Percentiles rank a stretch among this genome's conserved stretches.
These are phyloP conservation scores for Grosmannia huntii DNA, from an alignment of 2,329 filamentous ascomycete species.

Conservation along the genomic window DNA sequence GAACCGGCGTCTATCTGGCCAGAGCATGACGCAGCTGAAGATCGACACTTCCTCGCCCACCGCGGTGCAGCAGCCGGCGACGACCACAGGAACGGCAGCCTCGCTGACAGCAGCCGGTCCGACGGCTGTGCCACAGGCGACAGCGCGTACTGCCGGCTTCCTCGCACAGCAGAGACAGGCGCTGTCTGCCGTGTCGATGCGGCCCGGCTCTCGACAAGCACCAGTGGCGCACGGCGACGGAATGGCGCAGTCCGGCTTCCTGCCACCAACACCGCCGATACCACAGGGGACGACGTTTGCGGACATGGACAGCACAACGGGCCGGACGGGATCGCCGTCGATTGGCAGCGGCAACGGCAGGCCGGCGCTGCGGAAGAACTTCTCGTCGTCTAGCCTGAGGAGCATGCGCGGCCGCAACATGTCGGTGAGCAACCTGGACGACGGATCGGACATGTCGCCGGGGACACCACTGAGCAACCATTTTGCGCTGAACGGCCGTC, in stretches of 20 bases:
- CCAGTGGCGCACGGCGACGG: slow-evolving; percentile 3
- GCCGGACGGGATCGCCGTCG: slow-evolving; percentile 41
- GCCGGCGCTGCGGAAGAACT: slow-evolving; percentile 49
- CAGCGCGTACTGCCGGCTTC: slow-evolving; percentile 20
- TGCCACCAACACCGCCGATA: slow-evolving; percentile 21
- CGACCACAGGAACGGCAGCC: background rate
- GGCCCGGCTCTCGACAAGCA: slow-evolving; percentile 14
- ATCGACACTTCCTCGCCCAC: slow-evolving; percentile 55
- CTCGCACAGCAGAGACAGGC: slow-evolving; percentile 30
- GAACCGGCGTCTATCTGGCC: slow-evolving; percentile 66
- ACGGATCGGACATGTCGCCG: slow-evolving; percentile 54
- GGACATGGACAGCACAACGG: slow-evolving; percentile 14
- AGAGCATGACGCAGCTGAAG: slow-evolving; percentile 70
- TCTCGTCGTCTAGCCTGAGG: slow-evolving; percentile 56
- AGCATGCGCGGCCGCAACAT: slow-evolving; percentile 65
- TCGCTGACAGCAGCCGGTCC: background rate
- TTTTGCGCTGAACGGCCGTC: slow-evolving; percentile 39
- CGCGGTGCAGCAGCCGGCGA: background rate
- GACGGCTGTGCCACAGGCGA: slow-evolving; percentile 11
- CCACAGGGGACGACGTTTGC: slow-evolving; percentile 14
- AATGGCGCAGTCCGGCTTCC: slow-evolving; percentile 17
- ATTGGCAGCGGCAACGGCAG: slow-evolving; percentile 17
- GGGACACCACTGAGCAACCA: slow-evolving; percentile 61
- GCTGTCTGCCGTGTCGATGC: slow-evolving; percentile 23
- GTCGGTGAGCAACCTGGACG: slow-evolving; percentile 49